These are phyloP conservation scores for Eucalyptus urophylla DNA, from an alignment of 345 rosid species.

Conservation along the genomic window DNA sequence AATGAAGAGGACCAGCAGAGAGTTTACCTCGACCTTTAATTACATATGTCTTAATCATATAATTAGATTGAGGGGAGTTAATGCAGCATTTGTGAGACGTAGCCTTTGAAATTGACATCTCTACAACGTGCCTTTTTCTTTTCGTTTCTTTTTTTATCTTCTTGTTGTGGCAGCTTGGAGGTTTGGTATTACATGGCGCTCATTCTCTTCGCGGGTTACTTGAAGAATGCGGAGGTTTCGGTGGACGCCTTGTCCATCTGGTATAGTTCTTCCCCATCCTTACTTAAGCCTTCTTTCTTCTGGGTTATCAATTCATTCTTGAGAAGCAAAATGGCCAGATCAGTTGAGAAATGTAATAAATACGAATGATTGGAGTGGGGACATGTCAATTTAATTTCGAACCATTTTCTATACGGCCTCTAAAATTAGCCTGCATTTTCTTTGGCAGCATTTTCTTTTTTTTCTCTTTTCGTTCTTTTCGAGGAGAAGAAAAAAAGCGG, in stretches of 20 bases:
- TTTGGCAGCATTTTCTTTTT: background rate
- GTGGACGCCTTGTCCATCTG: slow-evolving; percentile 83
- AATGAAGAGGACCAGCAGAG: background rate
- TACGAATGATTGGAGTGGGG: background rate
- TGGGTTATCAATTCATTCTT: background rate
- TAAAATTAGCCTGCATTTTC: background rate
- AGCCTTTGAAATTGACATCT: background rate
- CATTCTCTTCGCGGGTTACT: slow-evolving; percentile 69
- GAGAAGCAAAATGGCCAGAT: background rate
- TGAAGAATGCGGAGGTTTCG: slow-evolving; percentile 62
- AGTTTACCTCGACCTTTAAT: background rate
- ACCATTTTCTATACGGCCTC: background rate
- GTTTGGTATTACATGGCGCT: slow-evolving; percentile 76
- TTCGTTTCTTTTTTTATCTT: background rate
- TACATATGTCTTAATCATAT: background rate
- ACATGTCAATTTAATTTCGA: background rate
- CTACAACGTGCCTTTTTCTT: background rate
- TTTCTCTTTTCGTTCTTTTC: background rate
- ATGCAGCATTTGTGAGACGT: background rate
- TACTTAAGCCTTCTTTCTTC: background rate
- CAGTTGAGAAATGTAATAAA: background rate
- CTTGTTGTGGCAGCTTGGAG: slow-evolving; percentile 44
- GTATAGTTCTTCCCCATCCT: slow-evolving; percentile 4
- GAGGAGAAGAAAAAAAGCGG: too few relatives aligned
- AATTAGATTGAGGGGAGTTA: background rate